phyloP scores from a whole-genome alignment of 108 stramenopile species.

The Parietichytrium sp. region DNA sequence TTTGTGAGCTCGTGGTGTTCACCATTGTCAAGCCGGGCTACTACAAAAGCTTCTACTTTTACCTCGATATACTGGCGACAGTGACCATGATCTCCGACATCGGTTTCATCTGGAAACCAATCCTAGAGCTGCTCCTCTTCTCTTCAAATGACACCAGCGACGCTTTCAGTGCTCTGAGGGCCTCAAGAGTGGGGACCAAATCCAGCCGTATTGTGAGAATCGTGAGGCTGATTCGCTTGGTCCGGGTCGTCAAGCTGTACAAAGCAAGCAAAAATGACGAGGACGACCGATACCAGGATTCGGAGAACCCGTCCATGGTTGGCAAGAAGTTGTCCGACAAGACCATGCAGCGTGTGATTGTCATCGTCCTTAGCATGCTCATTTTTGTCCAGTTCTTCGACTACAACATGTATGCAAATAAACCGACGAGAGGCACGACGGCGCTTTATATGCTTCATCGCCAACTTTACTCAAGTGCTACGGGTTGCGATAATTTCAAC shows the following conservation, averaged over 20 bases:
- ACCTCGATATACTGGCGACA: conserved; percentile 70
- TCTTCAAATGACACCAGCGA: neutral
- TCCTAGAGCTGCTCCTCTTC: conserved; percentile 48
- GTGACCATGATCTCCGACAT: conserved; percentile 65
- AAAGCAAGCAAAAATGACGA: conserved; percentile 42
- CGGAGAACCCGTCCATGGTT: conserved; percentile 56
- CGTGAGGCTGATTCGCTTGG: conserved; percentile 68
- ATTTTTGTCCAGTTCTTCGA: conserved; percentile 62
- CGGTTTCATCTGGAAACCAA: conserved; percentile 58
- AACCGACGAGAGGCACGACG: conserved; percentile 48
- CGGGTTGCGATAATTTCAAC: too few species aligned
- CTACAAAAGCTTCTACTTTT: conserved; percentile 71
- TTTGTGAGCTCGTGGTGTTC: conserved; percentile 55
- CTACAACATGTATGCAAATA: conserved; percentile 43
- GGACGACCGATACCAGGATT: neutral
- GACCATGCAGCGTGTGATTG: conserved; percentile 69
- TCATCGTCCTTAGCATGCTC: conserved; percentile 66
- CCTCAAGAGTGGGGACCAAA: conserved; percentile 59
- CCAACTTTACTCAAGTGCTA: too few species aligned
- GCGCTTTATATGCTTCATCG: conserved; percentile 47
- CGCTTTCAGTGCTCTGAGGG: conserved; percentile 53
- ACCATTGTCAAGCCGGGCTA: conserved; percentile 49
- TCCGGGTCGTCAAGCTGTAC: conserved; percentile 71
- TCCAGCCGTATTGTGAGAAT: conserved; percentile 62
- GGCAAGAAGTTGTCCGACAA: conserved; percentile 71